These are phyloP conservation scores for Cyberlindnera japonica DNA, from an alignment of 805 yeast species.

Conservation along the genomic window DNA sequence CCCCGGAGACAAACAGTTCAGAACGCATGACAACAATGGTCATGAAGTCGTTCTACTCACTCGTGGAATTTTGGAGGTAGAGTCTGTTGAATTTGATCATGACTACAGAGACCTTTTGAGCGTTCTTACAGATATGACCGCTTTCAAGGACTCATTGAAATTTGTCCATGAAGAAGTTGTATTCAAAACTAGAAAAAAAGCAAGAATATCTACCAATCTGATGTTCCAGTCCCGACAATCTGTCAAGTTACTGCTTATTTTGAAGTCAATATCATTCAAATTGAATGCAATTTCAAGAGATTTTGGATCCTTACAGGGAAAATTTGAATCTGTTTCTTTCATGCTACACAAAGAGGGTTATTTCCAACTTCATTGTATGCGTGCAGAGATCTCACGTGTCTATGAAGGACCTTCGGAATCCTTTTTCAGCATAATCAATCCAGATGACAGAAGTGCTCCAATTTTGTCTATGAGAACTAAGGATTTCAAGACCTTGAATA, in stretches of 20 bases:
- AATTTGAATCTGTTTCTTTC: conserved; percentile 14
- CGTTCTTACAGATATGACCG: conserved; percentile 9
- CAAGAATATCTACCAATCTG: conserved; percentile 22
- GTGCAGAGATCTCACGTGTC: conserved; percentile 12
- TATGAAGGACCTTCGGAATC: conserved; percentile 23
- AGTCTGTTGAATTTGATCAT: conserved; percentile 29
- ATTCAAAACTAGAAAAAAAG: conserved; percentile 25
- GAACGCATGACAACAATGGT: conserved; percentile 29
- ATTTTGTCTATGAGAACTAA: conserved; percentile 37
- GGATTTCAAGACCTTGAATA: conserved; percentile 34
- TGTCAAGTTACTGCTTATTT: conserved; percentile 7
- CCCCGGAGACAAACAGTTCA: conserved; percentile 21
- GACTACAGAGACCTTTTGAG: conserved; percentile 28
- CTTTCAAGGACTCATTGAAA: conserved; percentile 7
- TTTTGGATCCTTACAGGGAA: conserved; percentile 34
- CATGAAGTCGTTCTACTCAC: conserved; percentile 27
- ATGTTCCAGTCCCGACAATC: conserved; percentile 21
- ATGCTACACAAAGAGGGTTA: conserved; percentile 18
- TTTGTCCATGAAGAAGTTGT: conserved; percentile 19
- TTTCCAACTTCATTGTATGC: conserved; percentile 20
- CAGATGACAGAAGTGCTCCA: conserved; percentile 36
- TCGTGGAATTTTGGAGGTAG: conserved; percentile 15
- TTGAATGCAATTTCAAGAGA: conserved; percentile 21
- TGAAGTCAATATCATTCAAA: conserved; percentile 14
- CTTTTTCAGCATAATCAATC: conserved; percentile 32